Conservation (phyloP, 305 asterid genomes). For the Salvia sclarea region DNA sequence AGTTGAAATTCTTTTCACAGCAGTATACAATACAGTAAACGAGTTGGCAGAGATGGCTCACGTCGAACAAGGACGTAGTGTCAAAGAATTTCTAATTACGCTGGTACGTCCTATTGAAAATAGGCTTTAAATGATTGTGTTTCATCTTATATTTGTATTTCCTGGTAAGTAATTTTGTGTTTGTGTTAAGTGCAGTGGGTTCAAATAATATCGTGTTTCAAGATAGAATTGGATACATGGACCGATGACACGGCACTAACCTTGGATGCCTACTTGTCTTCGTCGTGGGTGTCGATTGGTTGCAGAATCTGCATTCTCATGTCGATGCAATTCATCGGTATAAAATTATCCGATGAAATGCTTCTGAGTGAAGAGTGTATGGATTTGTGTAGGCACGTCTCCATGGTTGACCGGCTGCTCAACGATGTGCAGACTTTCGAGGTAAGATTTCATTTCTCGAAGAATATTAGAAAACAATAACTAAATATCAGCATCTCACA, state of each 20-base stretch:
- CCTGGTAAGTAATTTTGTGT: not conserved
- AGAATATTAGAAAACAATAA: not conserved
- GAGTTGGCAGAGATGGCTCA: constrained; percentile 41
- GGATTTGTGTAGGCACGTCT: constrained; percentile 33
- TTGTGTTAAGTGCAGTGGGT: constrained; percentile 37
- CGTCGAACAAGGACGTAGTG: constrained; percentile 36
- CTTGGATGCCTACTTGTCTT: constrained; percentile 45
- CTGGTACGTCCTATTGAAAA: constrained; percentile 29
- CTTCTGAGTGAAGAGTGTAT: constrained; percentile 35
- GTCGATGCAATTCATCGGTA: constrained; percentile 39
- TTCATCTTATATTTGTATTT: not conserved
- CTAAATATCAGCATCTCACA: not conserved
- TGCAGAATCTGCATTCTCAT: constrained; percentile 31
- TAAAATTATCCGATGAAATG: constrained; percentile 35
- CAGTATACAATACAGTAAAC: constrained; percentile 37
- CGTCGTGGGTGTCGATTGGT: constrained; percentile 35
- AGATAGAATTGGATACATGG: constrained; percentile 41
- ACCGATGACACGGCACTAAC: constrained; percentile 28
- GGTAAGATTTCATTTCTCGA: constrained; percentile 33
- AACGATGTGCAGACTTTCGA: constrained; percentile 45
- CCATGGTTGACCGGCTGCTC: constrained; percentile 37
- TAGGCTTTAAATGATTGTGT: not conserved
- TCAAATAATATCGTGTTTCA: constrained; percentile 34
- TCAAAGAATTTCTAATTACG: constrained; percentile 33
- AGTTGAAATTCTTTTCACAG: constrained; percentile 36